phyloP scores from a whole-genome alignment of 2,329 filamentous ascomycete genomes.

The Colletotrichum sp. region DNA sequence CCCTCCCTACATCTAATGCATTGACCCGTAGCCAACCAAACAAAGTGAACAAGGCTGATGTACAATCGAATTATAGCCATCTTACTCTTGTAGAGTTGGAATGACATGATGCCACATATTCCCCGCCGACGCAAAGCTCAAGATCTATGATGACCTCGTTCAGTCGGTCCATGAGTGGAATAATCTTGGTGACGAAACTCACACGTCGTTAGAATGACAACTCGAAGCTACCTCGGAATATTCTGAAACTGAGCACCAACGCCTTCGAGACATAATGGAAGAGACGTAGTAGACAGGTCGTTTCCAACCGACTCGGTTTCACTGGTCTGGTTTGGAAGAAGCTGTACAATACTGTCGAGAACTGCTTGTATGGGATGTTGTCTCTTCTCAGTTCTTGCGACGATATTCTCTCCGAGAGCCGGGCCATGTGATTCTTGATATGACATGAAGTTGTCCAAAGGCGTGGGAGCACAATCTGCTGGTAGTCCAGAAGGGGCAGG shows the following conservation, averaged over 20 bases:
- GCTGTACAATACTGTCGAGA: neutral
- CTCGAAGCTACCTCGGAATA: fast-evolving
- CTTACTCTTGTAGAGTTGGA: too few species aligned
- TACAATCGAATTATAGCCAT: neutral
- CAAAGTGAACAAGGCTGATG: neutral
- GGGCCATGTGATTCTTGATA: neutral
- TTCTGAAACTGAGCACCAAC: fast-evolving
- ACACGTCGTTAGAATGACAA: neutral
- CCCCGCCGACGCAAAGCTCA: neutral
- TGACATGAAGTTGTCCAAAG: neutral
- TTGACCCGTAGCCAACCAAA: neutral
- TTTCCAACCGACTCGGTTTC: neutral
- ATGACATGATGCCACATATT: too few species aligned
- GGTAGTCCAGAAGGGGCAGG: neutral
- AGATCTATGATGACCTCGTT: neutral
- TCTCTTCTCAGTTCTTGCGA: neutral
- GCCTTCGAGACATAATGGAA: neutral
- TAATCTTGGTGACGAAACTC: neutral
- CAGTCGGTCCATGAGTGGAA: neutral
- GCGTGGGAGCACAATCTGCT: neutral
- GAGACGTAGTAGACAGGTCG: neutral
- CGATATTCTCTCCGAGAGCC: neutral
- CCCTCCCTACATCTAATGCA: neutral
- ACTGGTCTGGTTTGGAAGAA: neutral
- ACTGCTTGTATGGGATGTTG: neutral